Percentiles rank a stretch among this genome's conserved stretches.
phyloP scores from a whole-genome alignment of 2,329 filamentous ascomycete species.

The Colletotrichum costaricense region DNA sequence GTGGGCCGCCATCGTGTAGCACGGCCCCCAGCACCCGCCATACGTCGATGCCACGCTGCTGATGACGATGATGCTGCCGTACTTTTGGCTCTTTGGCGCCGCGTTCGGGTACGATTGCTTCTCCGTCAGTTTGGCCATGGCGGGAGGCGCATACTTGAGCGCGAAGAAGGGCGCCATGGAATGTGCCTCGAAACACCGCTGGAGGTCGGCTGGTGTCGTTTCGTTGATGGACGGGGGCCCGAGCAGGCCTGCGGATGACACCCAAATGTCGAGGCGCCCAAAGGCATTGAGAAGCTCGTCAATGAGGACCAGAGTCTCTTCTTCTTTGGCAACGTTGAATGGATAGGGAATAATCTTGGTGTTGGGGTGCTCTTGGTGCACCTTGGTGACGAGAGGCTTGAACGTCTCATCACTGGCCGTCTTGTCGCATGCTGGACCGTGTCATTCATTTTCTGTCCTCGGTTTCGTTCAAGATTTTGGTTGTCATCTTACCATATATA shows the following conservation, averaged over 20 bases:
- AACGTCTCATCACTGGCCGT: slow-evolving; percentile 52
- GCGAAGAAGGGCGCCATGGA: slow-evolving; percentile 73
- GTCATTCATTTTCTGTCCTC: background rate
- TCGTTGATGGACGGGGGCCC: slow-evolving; percentile 67
- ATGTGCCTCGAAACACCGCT: slow-evolving; percentile 70
- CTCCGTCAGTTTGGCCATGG: slow-evolving; percentile 69
- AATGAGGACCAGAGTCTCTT: slow-evolving; percentile 69
- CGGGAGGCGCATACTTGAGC: slow-evolving; percentile 71
- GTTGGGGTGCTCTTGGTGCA: slow-evolving; percentile 59
- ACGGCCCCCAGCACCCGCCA: slow-evolving; percentile 69
- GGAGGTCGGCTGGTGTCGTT: slow-evolving; percentile 66
- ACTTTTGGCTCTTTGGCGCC: slow-evolving; percentile 68
- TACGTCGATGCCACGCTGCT: slow-evolving; percentile 67
- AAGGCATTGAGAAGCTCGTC: slow-evolving; percentile 72
- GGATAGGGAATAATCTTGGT: slow-evolving; percentile 72
- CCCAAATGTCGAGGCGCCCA: slow-evolving; percentile 70
- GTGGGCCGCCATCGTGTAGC: slow-evolving; percentile 70
- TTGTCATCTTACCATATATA: slow-evolving; percentile 60
- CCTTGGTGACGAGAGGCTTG: slow-evolving; percentile 51
- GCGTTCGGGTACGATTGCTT: slow-evolving; percentile 69
- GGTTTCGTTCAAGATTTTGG: background rate
- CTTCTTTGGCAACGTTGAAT: slow-evolving; percentile 67
- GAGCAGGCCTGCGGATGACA: slow-evolving; percentile 67
- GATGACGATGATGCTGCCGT: slow-evolving; percentile 73
- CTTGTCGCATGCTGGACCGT: slow-evolving; percentile 58